A percentile compares a stretch with the other conserved stretches of the same genome.
Conservation (phyloP, 805 yeast species). For the Saccharomycodes ludwigii region DNA sequence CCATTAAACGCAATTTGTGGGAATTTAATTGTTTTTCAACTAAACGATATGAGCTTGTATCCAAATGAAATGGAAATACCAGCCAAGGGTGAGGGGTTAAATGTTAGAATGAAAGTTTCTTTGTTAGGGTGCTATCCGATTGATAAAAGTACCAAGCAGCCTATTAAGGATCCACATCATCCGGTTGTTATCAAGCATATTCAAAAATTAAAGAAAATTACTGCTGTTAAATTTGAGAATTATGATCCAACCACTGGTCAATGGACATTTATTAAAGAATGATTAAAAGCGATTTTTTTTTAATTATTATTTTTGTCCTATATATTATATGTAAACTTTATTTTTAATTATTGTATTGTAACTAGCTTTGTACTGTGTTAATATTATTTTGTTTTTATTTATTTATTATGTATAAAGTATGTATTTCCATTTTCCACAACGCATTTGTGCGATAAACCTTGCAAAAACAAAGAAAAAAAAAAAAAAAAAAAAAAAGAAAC, state of each 20-base stretch:
- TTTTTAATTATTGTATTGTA: no score
- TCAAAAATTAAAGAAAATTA: constrained; percentile 46
- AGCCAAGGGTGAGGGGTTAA: constrained; percentile 66
- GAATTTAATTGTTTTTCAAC: constrained; percentile 46
- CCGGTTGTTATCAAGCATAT: constrained; percentile 60
- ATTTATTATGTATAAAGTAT: no score
- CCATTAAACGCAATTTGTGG: constrained; percentile 56
- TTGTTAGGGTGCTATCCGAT: constrained; percentile 73
- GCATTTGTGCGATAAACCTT: no score
- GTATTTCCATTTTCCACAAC: no score
- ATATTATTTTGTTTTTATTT: no score
- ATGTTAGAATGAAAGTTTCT: constrained; percentile 60
- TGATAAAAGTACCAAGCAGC: constrained; percentile 56
- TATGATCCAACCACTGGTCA: constrained; percentile 69
- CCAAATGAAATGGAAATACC: constrained; percentile 57
- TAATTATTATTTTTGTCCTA: no score
- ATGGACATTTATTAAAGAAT: constrained; percentile 42
- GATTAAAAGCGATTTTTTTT: no score
- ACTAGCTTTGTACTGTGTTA: no score
- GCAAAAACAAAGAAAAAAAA: no score
- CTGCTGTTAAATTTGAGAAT: constrained; percentile 51
- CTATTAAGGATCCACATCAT: constrained; percentile 67
- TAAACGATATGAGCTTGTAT: constrained; percentile 53
- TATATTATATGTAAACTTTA: no score
- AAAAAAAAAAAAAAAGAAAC: no score